phyloP scores from a whole-genome alignment of 1,284 basidiomycete species.

The Phellopilus nigrolimitatus region DNA sequence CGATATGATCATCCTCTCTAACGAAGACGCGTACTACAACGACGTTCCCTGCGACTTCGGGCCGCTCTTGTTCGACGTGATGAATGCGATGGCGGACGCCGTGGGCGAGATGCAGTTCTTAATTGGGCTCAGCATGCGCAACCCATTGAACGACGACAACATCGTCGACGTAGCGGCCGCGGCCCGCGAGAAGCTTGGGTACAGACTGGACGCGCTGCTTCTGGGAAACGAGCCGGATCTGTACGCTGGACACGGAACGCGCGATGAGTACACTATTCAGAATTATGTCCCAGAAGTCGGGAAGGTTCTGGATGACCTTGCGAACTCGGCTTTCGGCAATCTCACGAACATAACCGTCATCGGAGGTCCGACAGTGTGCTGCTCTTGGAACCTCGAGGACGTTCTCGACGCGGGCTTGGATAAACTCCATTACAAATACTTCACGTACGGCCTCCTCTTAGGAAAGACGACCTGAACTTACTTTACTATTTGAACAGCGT shows the following conservation, averaged over 20 bases:
- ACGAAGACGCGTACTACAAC: conserved; percentile 35
- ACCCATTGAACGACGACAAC: conserved; percentile 29
- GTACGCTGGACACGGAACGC: conserved; percentile 39
- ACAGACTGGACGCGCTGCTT: conserved; percentile 40
- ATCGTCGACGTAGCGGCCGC: conserved; percentile 28
- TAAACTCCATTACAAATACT: conserved; percentile 39
- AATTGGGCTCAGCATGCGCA: conserved; percentile 36
- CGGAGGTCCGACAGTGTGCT: conserved; percentile 48
- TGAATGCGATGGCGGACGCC: conserved; percentile 36
- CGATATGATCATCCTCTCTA: conserved; percentile 37
- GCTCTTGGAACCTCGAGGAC: conserved; percentile 40
- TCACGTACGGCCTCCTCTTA: conserved; percentile 32
- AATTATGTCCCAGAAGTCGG: conserved; percentile 41
- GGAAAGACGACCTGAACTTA: neutral
- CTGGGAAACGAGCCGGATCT: conserved; percentile 62
- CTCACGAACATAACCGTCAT: conserved; percentile 36
- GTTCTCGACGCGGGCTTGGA: conserved; percentile 35
- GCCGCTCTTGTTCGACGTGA: conserved; percentile 42
- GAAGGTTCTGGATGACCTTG: conserved; percentile 30
- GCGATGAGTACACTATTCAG: conserved; percentile 39
- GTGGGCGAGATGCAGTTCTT: conserved; percentile 40
- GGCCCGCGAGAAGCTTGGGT: conserved; percentile 32
- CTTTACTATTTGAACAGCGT: conserved; percentile 24
- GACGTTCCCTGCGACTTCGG: conserved; percentile 44
- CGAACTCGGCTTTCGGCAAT: conserved; percentile 34